These are phyloP conservation scores for Cordyceps javanica DNA, from an alignment of 2,329 filamentous ascomycete species.

Conservation along the genomic window DNA sequence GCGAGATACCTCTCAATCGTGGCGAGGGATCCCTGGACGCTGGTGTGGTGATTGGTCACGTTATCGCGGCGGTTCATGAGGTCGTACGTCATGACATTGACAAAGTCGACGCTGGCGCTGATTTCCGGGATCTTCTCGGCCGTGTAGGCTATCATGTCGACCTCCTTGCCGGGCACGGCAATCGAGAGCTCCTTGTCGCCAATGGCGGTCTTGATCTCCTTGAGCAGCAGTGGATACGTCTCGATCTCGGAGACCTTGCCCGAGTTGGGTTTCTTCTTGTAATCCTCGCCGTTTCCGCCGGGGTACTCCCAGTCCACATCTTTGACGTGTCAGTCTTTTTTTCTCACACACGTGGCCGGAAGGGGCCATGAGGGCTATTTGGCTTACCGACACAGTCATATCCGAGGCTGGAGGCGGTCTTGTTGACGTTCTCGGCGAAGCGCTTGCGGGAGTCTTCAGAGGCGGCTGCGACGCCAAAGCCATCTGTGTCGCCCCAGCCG, in stretches of 20 bases:
- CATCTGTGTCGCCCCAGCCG: slow-evolving; percentile 57
- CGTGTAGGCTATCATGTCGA: slow-evolving; percentile 65
- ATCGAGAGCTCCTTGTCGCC: slow-evolving; percentile 59
- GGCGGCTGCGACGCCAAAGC: slow-evolving; percentile 46
- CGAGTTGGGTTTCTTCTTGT: slow-evolving; percentile 55
- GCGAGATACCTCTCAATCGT: slow-evolving; percentile 53
- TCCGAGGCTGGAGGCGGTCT: slow-evolving; percentile 45
- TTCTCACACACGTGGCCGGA: not conserved
- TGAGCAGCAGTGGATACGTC: slow-evolving; percentile 55
- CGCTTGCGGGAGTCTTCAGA: slow-evolving; percentile 38
- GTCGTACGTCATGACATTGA: slow-evolving; percentile 70
- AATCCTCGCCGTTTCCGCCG: slow-evolving; percentile 63
- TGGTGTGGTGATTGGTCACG: slow-evolving; percentile 58
- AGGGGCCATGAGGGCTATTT: not conserved
- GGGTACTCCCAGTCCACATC: slow-evolving; percentile 64
- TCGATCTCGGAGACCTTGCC: slow-evolving; percentile 54
- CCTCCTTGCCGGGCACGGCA: slow-evolving; percentile 55
- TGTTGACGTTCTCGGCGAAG: slow-evolving; percentile 53
- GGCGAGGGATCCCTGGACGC: slow-evolving; percentile 46
- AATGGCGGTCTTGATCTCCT: slow-evolving; percentile 51
- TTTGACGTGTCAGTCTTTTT: slow-evolving; percentile 8
- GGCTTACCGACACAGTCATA: slow-evolving; percentile 53
- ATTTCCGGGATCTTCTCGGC: slow-evolving; percentile 50
- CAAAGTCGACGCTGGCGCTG: slow-evolving; percentile 54
- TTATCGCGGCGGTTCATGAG: slow-evolving; percentile 67